phyloP scores from a whole-genome alignment of 306 rosid species.

The Pterocarpus macrocarpus region DNA sequence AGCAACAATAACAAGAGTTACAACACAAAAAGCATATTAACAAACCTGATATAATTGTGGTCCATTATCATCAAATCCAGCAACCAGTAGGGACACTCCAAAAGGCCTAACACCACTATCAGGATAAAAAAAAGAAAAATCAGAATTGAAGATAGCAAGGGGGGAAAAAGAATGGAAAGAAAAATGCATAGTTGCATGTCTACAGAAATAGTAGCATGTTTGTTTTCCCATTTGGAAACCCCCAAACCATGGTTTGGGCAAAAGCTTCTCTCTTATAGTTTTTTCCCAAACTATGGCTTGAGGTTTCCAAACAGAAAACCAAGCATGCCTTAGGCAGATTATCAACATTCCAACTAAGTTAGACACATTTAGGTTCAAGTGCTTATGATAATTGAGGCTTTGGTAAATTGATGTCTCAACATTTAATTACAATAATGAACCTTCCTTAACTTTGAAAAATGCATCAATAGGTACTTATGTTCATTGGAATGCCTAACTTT shows the following conservation, averaged over 20 bases:
- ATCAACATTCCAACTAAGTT: constrained; percentile 14
- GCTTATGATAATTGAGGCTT: not conserved
- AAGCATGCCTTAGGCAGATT: not conserved
- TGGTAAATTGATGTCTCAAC: not conserved
- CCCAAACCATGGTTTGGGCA: not conserved
- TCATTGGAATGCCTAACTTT: not conserved
- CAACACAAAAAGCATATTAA: constrained; percentile 11
- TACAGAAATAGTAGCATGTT: not conserved
- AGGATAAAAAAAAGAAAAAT: constrained; percentile 36
- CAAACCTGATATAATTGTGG: constrained; percentile 93
- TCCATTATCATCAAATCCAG: constrained; percentile 93
- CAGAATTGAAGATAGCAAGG: constrained; percentile 27
- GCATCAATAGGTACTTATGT: not conserved
- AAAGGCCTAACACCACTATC: constrained; percentile 97
- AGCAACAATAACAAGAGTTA: constrained; percentile 16
- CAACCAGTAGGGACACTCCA: constrained; percentile 93
- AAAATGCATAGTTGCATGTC: not conserved
- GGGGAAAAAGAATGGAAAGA: not conserved
- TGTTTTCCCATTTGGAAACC: not conserved
- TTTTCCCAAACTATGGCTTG: not conserved
- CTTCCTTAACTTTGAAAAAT: constrained; percentile 3
- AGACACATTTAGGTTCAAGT: not conserved
- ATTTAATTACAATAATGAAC: constrained; percentile 3
- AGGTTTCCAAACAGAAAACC: not conserved
- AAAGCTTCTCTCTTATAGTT: no score